Percentiles rank a stretch among this genome's conserved stretches.
Conservation (phyloP, 2,329 filamentous ascomycete species). For the Cladosporium sp. region DNA sequence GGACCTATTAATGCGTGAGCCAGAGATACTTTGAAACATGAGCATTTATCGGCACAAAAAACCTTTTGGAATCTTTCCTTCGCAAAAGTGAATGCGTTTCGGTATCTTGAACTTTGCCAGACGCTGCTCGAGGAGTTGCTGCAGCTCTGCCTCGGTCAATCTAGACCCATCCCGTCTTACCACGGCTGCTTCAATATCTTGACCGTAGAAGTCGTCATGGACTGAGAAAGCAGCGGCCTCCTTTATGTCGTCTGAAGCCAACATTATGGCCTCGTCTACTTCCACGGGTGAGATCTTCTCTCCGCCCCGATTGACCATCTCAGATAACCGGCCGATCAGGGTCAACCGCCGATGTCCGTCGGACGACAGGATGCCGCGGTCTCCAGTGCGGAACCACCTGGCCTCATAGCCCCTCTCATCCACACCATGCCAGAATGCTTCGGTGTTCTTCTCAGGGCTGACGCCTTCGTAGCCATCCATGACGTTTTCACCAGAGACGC, state of each 20-base stretch:
- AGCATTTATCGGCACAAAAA: too few species aligned
- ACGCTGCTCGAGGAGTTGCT: slow-evolving; percentile 29
- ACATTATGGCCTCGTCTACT: slow-evolving; percentile 35
- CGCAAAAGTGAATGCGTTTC: slow-evolving; percentile 39
- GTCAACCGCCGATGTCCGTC: slow-evolving; percentile 83
- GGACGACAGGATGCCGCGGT: slow-evolving; percentile 68
- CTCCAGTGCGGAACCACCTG: slow-evolving; percentile 50
- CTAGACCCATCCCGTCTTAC: slow-evolving; percentile 32
- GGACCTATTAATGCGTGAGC: too few species aligned
- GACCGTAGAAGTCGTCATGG: slow-evolving; percentile 58
- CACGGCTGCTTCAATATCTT: slow-evolving; percentile 72
- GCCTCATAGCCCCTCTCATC: slow-evolving; percentile 23
- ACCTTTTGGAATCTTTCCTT: slow-evolving; percentile 13
- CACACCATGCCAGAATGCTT: slow-evolving; percentile 35
- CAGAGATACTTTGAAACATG: too few species aligned
- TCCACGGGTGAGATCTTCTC: slow-evolving; percentile 46
- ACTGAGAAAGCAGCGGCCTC: slow-evolving; percentile 43
- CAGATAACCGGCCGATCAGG: slow-evolving; percentile 62
- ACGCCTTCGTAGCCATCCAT: slow-evolving; percentile 43
- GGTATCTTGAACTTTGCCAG: slow-evolving; percentile 41
- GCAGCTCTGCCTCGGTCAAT: slow-evolving; percentile 34
- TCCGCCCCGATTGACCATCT: slow-evolving; percentile 48
- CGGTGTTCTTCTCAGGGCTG: slow-evolving; percentile 42
- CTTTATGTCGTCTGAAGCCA: slow-evolving; percentile 39
- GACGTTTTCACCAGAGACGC: slow-evolving; percentile 47